These are phyloP conservation scores for Scenedesmus sp. DNA, from an alignment of 163 green algal species.

Conservation along the genomic window DNA sequence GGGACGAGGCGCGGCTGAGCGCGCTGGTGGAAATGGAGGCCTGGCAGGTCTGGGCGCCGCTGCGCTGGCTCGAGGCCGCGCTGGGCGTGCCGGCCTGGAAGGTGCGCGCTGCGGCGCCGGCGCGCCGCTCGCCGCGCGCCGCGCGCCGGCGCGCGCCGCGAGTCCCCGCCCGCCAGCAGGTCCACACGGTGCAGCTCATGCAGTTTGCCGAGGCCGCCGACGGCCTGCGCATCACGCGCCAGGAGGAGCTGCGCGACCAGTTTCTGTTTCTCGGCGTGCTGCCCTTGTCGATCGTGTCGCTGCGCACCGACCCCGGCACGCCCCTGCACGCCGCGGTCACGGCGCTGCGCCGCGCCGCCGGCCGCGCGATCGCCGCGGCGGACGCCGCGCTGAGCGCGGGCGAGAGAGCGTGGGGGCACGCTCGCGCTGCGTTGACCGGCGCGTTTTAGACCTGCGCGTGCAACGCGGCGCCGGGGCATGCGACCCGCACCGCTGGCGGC, in stretches of 20 bases:
- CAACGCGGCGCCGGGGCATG: no score
- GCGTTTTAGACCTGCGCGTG: no score
- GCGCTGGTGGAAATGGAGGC: conserved; percentile 16
- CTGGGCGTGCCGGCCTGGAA: conserved; percentile 17
- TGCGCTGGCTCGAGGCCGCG: conserved; percentile 9
- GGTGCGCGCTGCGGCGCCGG: background rate
- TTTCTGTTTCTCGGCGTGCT: conserved; percentile 23
- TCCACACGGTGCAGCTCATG: conserved; percentile 23
- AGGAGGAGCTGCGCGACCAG: conserved; percentile 38
- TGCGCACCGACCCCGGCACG: conserved; percentile 30
- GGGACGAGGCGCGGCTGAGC: conserved; percentile 27
- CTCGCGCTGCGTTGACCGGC: no score
- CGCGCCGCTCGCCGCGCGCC: background rate
- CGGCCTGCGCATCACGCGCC: conserved; percentile 1
- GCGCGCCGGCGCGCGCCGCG: background rate
- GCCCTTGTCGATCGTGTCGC: background rate
- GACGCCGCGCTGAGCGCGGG: no score
- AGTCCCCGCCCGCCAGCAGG: background rate
- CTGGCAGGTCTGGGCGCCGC: conserved; percentile 20
- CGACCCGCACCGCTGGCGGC: no score
- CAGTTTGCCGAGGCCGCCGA: conserved; percentile 25
- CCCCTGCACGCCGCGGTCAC: conserved; percentile 10
- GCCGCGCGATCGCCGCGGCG: no score
- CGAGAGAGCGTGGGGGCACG: no score
- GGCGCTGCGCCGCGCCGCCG: no score